Evolutionary conservation across 2,329 filamentous ascomycete species (phyloP), one percentile per base, ranked within the genome.

Genomic region (Aspergillus viridinutans): DNA sequence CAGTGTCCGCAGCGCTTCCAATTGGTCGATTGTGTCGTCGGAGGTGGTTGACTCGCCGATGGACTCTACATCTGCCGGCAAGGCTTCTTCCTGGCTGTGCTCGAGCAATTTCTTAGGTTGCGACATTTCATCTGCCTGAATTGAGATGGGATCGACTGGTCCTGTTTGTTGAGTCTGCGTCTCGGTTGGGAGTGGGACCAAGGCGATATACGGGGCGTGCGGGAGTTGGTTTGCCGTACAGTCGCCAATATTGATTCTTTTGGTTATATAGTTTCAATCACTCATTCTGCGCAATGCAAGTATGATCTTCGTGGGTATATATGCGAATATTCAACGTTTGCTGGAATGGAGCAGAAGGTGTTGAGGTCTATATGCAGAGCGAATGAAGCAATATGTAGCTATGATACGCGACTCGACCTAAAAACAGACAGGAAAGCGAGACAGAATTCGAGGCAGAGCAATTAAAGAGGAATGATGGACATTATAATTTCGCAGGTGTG

Each of bases 1-100:
- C 38, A 72, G 55, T 1, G 59, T 61, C 55, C 61, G 55, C 63
- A 71, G 35, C 52, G 61, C 62, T 72, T 68, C 63, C 59, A 61
- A 53, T 29, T 69, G 64, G 25, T 67, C 54, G 10, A 65, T 50
- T 0, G 67, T 67, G 50, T 72, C 61, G 29, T 64, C 66, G 26
- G 69, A 69, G 3, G 67, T 69, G 17, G 63, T 57, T 0, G 68
- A 64, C 2, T 58, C 66, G 2, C 54, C 61, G 47, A 76, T 67
- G 6, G 67, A 71, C 25, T 69, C 58, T 25, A 65, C 54, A 29
- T 69, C 67, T 7, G 43, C 58, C 3, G 57, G 58, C 23, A 53
- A 40, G 20, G 50, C 52, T 23, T 62, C 56, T 32, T 61, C 52
- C 28, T 60, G 54, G 17, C 55, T 58, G 6, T 66, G 57, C 12